A percentile compares a stretch with the other conserved stretches of the same genome.
These are phyloP conservation scores for Candida sanyaensis DNA, from an alignment of 1,139 yeast species.

Conservation along the genomic window DNA sequence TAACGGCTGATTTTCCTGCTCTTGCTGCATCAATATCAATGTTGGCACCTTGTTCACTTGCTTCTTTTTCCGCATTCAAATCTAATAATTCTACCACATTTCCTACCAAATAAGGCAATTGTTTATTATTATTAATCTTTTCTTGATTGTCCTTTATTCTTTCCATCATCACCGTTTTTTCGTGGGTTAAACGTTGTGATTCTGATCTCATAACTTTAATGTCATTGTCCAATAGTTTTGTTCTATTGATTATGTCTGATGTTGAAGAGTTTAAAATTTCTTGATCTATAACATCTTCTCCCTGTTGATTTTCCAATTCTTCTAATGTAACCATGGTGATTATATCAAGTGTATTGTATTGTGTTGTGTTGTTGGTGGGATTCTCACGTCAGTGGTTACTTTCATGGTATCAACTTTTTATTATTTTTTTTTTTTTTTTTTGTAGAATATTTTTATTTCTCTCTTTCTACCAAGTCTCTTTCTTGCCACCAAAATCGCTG, in stretches of 20 bases:
- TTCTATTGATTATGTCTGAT: conserved; percentile 81
- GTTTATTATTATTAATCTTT: conserved; percentile 93
- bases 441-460: not conserved
- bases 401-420: too few species aligned
- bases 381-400: not conserved
- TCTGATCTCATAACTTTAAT: conserved; percentile 95
- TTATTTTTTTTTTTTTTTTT: not conserved
- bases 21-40: conserved; percentile 91
- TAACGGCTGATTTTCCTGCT: conserved; percentile 95
- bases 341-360: not conserved
- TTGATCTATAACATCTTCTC: conserved; percentile 63
- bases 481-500: not conserved
- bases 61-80: conserved; percentile 84
- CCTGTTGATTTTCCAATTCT: conserved; percentile 57
- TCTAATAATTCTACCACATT: conserved; percentile 94
- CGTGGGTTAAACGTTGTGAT: conserved; percentile 86
- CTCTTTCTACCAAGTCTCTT: not conserved
- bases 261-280: conserved; percentile 82
- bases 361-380: not conserved
- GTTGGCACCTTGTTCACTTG: conserved; percentile 91
- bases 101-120: conserved; percentile 95
- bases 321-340: conserved; percentile 63
- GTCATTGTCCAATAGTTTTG: conserved; percentile 89
- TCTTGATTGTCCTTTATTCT: conserved; percentile 95
- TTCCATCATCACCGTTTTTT: conserved; percentile 88